Evolutionary conservation across 1,139 yeast genomes (phyloP), one percentile per base, ranked within the genome.

Genomic region (Candida sanyaensis): DNA sequence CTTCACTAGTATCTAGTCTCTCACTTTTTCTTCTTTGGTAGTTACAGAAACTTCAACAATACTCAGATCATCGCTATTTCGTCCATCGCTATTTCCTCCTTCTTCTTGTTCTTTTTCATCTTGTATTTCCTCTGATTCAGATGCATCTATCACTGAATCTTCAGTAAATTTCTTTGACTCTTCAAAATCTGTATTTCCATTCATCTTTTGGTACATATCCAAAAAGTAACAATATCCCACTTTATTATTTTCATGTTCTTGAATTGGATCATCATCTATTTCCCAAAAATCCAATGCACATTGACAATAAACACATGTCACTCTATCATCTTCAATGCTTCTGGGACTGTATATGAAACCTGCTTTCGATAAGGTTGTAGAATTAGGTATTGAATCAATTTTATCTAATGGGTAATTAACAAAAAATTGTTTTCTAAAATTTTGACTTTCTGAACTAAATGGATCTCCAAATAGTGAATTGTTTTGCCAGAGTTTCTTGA

Each of bases 241-340:
- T 6, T 71, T 65, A 51, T 83, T 68, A 33, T 66, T 64, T 29
- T 59, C 60, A 58, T 84, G 89, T 47, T 80, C 88, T 4, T 55
- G 64, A 28, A 77, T 53, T 0, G 95, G 95, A 51, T 79, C 83
- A 64, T 89, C 96, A 2, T 71, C 72, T 0, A 67, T 64, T 53
- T 81, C 89, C 96, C 96, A 89, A 4, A 83, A 84, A 53, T 84
- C 89, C 21, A 89, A 69, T 1, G 84, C 73, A 17, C 83, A 69
- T 6, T 80, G 84, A 63, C 96, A 89, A 58, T 86, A 87, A 52
- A 84, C 73, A 57, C 96, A 89, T 10, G 78, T 73, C 0, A 82
- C 88, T n/a, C 81, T 67, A 60, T 88, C 96, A 53, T 84, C 88
- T 24, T 65, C 72, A 2, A 56, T 55, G 4, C 68, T 65, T 11